Evolutionary conservation across 352 stramenopile species (phyloP), one percentile per base, ranked within the genome.

Genomic region (Pythium coloratum): DNA sequence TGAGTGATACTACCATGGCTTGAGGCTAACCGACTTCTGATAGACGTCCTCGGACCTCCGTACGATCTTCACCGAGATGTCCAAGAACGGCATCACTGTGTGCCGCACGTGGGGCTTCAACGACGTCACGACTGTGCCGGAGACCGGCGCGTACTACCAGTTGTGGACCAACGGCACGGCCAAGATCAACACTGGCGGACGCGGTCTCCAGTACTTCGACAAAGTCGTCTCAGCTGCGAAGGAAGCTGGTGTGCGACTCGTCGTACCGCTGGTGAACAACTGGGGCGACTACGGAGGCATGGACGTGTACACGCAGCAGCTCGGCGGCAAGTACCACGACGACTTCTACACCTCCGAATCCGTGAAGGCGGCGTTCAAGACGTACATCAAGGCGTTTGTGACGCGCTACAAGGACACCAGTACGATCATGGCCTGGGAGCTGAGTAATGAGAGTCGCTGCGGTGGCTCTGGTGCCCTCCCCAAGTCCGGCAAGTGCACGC

Each of bases 21-120:
- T 16, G 8, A n/a, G 38, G 13, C 38, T 46, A 18, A 46, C 38
- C 18, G 38, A 18, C 5, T 2, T 46, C 13, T 14, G 13, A 7
- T 24, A 50, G 42, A 24, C 42, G 26, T 7, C 42, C 3, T 16
- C 42, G 5, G 42, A 50, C 14, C 42, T 50, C 16, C 14, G 5
- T 6, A 50, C 42, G 16, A 50, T 50, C 42, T 50, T 50, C 42
- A 5, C 42, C 14, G 42, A 50, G 42, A 50, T 50, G 42, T 16
- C 42, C 42, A 50, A 50, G 42, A 50, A 50, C 42, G 42, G 42
- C 42, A 50, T 50, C 42, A 50, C 42, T 16, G 42, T 50, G 12
- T 50, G 42, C 42, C 42, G 42, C 9, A 26, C 18, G 42, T 50
- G 42, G 42, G 42, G 42, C 18, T 50, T 50, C 42, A 50, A 50